phyloP scores from a whole-genome alignment of 441 rosid genomes.

The Bruguiera hainesii region DNA sequence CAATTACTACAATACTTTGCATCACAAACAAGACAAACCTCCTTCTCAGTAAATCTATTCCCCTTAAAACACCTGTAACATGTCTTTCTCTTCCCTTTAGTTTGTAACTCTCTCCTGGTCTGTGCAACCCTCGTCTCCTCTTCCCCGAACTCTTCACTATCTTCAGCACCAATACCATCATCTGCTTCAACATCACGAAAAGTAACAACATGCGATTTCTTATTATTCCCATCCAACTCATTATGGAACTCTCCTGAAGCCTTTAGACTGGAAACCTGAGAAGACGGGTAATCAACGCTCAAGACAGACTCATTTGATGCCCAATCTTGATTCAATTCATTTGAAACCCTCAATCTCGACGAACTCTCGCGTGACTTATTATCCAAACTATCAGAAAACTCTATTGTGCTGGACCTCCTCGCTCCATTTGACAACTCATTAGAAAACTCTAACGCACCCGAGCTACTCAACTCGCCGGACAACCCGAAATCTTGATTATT shows the following conservation, averaged over 20 bases:
- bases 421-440: conserved; percentile 46
- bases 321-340: conserved; percentile 63
- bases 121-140: conserved; percentile 37
- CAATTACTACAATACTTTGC: conserved; percentile 82
- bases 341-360: conserved; percentile 44
- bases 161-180: conserved; percentile 35
- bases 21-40: conserved; percentile 87
- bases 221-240: conserved; percentile 45
- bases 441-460: conserved; percentile 50
- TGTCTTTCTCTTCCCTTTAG: conserved; percentile 66
- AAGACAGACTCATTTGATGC: conserved; percentile 72
- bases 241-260: conserved; percentile 43
- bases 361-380: conserved; percentile 47
- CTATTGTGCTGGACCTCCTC: conserved; percentile 34
- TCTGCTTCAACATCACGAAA: conserved; percentile 70
- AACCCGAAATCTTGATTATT: conserved; percentile 34
- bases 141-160: conserved; percentile 28
- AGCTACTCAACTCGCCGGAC: conserved; percentile 65
- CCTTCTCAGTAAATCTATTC: conserved; percentile 79
- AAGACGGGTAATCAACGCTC: conserved; percentile 88
- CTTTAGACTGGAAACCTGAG: conserved; percentile 60
- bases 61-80: conserved; percentile 88
- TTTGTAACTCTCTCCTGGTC: conserved; percentile 50
- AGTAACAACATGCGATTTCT: conserved; percentile 58
- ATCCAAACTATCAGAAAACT: conserved; percentile 59